Evolutionary conservation across 2,329 filamentous ascomycete genomes (phyloP).

Genomic region (Exophiala xenobiotica): DNA sequence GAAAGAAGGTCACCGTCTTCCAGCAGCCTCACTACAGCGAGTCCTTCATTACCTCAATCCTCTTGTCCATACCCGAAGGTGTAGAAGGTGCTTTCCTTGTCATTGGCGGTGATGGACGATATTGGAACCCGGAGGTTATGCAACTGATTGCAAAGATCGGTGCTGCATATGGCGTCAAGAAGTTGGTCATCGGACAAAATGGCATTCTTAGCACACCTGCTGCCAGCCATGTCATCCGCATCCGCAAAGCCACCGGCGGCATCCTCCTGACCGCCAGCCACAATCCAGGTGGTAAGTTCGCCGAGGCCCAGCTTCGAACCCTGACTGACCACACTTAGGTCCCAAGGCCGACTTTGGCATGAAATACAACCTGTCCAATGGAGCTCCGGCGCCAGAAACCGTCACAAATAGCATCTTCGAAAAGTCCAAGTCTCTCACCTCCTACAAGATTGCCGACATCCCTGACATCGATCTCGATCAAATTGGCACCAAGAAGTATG

Average conservation of each 20-base stretch:
- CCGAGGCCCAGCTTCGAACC: background rate
- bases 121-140: constrained; percentile 94
- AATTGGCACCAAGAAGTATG: constrained; percentile 81
- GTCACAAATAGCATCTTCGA: constrained; percentile 99
- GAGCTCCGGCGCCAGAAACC: constrained; percentile 89
- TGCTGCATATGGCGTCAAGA: constrained; percentile 97
- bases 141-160: constrained; percentile 97
- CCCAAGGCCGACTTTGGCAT: constrained; percentile 96
- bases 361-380: constrained; percentile 98
- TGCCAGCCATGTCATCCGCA: constrained; percentile 92
- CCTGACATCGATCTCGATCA: constrained; percentile 80
- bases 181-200: constrained; percentile 92
- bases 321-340: constrained; percentile 51
- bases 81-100: constrained; percentile 85
- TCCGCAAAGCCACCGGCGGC: constrained; percentile 90
- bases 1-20: constrained; percentile 98
- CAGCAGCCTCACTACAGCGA: constrained; percentile 94
- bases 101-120: constrained; percentile 95
- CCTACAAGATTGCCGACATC: constrained; percentile 88
- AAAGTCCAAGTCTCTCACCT: constrained; percentile 81
- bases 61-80: constrained; percentile 94
- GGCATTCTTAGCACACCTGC: constrained; percentile 96
- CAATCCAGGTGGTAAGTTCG: constrained; percentile 83
- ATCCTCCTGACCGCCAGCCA: constrained; percentile 96
- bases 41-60: constrained; percentile 88